Evolutionary conservation across 2,329 filamentous ascomycete genomes (phyloP).

Genomic region (Tothia fuscella): DNA sequence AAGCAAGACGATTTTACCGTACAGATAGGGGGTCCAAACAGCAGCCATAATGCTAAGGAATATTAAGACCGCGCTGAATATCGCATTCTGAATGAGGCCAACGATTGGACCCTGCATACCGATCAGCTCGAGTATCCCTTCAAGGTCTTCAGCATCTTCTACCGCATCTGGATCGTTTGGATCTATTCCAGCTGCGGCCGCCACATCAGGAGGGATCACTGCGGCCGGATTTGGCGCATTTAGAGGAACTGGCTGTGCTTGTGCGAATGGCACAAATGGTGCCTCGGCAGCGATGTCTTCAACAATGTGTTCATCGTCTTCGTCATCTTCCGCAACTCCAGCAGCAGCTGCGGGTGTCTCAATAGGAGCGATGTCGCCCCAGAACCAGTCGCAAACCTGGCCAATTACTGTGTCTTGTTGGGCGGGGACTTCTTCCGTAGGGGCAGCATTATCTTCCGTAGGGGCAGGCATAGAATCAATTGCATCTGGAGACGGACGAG

Average conservation of each 20-base stretch:
- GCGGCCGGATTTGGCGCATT: constrained; percentile 25
- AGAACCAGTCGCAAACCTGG: constrained; percentile 34
- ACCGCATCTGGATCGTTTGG: constrained; percentile 55
- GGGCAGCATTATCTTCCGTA: too few relatives aligned
- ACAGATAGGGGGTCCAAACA: constrained; percentile 83
- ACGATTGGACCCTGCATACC: constrained; percentile 90
- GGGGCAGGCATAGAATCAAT: too few relatives aligned
- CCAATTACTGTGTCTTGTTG: constrained; percentile 15
- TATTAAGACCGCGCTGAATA: constrained; percentile 87
- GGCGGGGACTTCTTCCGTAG: background rate
- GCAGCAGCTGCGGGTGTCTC: constrained; percentile 13
- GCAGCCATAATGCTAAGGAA: constrained; percentile 75
- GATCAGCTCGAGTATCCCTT: constrained; percentile 90
- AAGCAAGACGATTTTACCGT: constrained; percentile 74
- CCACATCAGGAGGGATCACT: constrained; percentile 18
- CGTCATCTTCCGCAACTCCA: constrained; percentile 17
- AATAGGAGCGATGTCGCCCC: constrained; percentile 28
- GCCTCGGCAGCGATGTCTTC: constrained; percentile 48
- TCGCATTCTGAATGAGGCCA: constrained; percentile 83
- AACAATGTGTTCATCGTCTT: constrained; percentile 47
- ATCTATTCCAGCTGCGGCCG: constrained; percentile 58
- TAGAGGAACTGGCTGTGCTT: constrained; percentile 25
- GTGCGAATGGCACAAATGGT: constrained; percentile 45
- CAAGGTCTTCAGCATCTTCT: constrained; percentile 82
- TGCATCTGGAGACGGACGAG: too few relatives aligned